Evolutionary conservation across 805 yeast genomes (phyloP).

Genomic region (Kodamaea sagamina): DNA sequence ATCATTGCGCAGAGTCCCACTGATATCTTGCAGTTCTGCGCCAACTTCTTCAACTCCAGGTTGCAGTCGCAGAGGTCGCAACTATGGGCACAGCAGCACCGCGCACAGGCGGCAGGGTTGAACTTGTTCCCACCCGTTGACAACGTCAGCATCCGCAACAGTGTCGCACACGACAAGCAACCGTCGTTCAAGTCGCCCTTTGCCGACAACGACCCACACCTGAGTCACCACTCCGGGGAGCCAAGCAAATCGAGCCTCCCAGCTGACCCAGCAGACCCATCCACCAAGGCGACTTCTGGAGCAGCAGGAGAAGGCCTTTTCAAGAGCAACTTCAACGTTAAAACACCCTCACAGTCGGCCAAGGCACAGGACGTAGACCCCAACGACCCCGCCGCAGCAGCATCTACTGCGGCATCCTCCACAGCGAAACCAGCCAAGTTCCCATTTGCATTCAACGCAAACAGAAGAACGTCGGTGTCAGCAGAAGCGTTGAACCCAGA

Average conservation of each 20-base stretch:
- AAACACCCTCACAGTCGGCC: slow-evolving; percentile 14
- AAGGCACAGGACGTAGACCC: slow-evolving; percentile 16
- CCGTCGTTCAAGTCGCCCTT: slow-evolving; percentile 64
- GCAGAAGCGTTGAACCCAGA: slow-evolving; percentile 86
- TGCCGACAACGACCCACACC: slow-evolving; percentile 64
- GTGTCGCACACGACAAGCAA: slow-evolving; percentile 35
- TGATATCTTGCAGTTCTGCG: slow-evolving; percentile 74
- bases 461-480: slow-evolving; percentile 85
- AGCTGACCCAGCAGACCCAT: slow-evolving; percentile 6
- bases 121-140: slow-evolving; percentile 45
- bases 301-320: slow-evolving; percentile 16
- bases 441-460: slow-evolving; percentile 68
- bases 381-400: slow-evolving; percentile 19
- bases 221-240: slow-evolving; percentile 29
- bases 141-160: slow-evolving; percentile 30
- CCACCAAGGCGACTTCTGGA: slow-evolving; percentile 11
- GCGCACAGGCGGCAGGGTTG: slow-evolving; percentile 53
- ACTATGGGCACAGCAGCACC: slow-evolving; percentile 51
- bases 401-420: slow-evolving; percentile 22
- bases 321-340: slow-evolving; percentile 19
- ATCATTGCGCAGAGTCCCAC: slow-evolving; percentile 53
- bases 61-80: slow-evolving; percentile 60
- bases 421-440: slow-evolving; percentile 33
- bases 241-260: slow-evolving; percentile 3
- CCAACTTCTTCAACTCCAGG: slow-evolving; percentile 65